A percentile compares a stretch with the other conserved stretches of the same genome.
These are phyloP conservation scores for Globisporangium nunn DNA, from an alignment of 352 stramenopile species.

Conservation along the genomic window DNA sequence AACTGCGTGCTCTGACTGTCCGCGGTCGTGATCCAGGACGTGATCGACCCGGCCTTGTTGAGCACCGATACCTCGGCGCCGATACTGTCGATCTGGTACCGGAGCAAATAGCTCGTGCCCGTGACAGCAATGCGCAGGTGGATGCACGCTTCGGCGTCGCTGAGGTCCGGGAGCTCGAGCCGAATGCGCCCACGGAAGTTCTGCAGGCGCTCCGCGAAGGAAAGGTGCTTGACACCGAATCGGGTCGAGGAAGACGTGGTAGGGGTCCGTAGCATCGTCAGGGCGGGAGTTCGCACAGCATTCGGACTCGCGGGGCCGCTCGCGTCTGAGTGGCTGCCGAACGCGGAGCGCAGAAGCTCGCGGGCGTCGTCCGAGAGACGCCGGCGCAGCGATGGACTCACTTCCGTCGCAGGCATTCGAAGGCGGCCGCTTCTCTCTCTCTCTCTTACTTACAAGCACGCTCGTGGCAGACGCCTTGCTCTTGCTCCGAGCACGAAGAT, in stretches of 20 bases:
- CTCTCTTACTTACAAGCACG: neutral
- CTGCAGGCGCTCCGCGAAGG: slow-evolving; percentile 31
- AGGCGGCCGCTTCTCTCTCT: no score
- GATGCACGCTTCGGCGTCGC: slow-evolving; percentile 7
- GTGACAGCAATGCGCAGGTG: slow-evolving; percentile 27
- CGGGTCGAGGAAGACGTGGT: neutral
- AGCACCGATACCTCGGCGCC: slow-evolving; percentile 37
- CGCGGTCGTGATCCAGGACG: slow-evolving; percentile 38
- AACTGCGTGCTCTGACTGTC: slow-evolving; percentile 34
- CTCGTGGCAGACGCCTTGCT: no score
- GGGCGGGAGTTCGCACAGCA: neutral
- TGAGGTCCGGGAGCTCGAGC: slow-evolving; percentile 22
- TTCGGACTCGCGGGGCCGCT: neutral
- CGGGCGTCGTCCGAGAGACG: slow-evolving; percentile 54
- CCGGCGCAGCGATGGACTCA: slow-evolving; percentile 36
- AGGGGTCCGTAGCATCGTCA: neutral
- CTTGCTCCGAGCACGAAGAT: no score
- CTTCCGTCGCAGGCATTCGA: slow-evolving; percentile 42
- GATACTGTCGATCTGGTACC: slow-evolving; percentile 32
- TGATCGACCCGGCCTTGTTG: slow-evolving; percentile 27
- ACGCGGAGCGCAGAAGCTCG: slow-evolving; percentile 34
- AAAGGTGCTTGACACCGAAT: slow-evolving; percentile 16
- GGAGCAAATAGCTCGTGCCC: slow-evolving; percentile 28
- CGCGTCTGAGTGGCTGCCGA: slow-evolving; percentile 7
- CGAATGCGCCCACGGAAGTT: slow-evolving; percentile 38